These are phyloP conservation scores for Leccinellum rugosiceps DNA, from an alignment of 768 basidiomycete species.

Conservation along the genomic window DNA sequence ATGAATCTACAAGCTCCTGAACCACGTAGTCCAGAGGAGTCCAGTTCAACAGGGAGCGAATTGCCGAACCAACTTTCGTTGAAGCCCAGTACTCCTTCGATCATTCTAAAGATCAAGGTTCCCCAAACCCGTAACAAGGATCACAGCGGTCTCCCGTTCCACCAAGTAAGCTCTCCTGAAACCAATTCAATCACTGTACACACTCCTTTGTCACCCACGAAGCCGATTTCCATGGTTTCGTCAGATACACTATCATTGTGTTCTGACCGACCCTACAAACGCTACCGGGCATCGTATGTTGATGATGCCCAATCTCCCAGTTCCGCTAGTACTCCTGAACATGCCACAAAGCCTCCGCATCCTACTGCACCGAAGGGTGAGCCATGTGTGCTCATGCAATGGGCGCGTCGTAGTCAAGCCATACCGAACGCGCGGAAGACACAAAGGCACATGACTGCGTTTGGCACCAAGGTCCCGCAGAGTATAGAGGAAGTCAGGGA, in stretches of 20 bases:
- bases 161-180: constrained; percentile 17
- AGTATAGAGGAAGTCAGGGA: constrained; percentile 48
- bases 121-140: constrained; percentile 27
- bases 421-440: constrained; percentile 46
- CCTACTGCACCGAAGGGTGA: constrained; percentile 19
- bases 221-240: constrained; percentile 30
- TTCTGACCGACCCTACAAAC: constrained; percentile 31
- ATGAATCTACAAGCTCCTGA: constrained; percentile 17
- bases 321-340: constrained; percentile 24
- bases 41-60: constrained; percentile 7
- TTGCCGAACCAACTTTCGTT: constrained; percentile 10
- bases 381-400: constrained; percentile 41
- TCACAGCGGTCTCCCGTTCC: constrained; percentile 1
- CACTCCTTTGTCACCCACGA: constrained; percentile 18
- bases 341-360: constrained; percentile 8
- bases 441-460: constrained; percentile 53
- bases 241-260: constrained; percentile 27
- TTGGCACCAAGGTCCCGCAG: constrained; percentile 55
- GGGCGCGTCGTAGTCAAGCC: constrained; percentile 47
- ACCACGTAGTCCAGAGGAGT: constrained; percentile 13
- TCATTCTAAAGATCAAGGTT: constrained; percentile 35
- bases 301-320: constrained; percentile 24
- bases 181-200: constrained; percentile 11
- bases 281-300: constrained; percentile 17
- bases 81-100: constrained; percentile 21